phyloP scores from a whole-genome alignment of 139 green algal species.

The Edaphochlamys debaryana region DNA sequence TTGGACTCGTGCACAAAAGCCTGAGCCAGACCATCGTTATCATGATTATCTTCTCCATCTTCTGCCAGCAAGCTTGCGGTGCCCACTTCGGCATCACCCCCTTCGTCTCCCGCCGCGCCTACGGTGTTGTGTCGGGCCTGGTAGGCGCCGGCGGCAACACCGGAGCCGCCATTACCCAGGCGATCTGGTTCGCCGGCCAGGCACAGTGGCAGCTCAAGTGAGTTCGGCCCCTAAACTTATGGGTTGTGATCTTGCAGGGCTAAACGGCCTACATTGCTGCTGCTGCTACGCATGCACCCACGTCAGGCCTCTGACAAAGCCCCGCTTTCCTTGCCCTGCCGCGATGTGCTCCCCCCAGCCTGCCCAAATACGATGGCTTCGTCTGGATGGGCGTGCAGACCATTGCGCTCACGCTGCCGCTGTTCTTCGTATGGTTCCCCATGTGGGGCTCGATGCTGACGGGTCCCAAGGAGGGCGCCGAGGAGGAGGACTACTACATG shows the following conservation, averaged over 20 bases:
- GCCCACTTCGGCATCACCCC: constrained; percentile 88
- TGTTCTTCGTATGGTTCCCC: constrained; percentile 90
- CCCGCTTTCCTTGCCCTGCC: not conserved
- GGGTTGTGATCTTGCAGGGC: no score
- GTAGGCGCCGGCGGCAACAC: constrained; percentile 93
- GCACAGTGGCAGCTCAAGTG: constrained; percentile 21
- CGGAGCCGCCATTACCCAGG: constrained; percentile 87
- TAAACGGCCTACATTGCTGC: no score
- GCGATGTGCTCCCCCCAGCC: not conserved
- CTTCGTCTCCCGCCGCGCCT: constrained; percentile 87
- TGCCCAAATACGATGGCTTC: constrained; percentile 75
- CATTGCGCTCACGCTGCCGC: constrained; percentile 71
- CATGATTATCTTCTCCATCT: constrained; percentile 88
- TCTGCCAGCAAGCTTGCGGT: constrained; percentile 74
- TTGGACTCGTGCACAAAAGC: constrained; percentile 71
- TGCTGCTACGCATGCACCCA: no score
- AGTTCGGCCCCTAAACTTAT: not conserved
- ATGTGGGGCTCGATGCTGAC: constrained; percentile 94
- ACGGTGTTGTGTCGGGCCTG: constrained; percentile 89
- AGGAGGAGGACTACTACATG: constrained; percentile 93
- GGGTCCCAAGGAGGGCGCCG: constrained; percentile 60
- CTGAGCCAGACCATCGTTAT: constrained; percentile 81
- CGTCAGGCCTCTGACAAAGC: no score
- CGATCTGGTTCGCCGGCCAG: constrained; percentile 85
- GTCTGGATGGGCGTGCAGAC: constrained; percentile 91